Evolutionary conservation across 2,329 filamentous ascomycete species (phyloP), one percentile per base, ranked within the genome.

Genomic region (Teratosphaeria destructans): DNA sequence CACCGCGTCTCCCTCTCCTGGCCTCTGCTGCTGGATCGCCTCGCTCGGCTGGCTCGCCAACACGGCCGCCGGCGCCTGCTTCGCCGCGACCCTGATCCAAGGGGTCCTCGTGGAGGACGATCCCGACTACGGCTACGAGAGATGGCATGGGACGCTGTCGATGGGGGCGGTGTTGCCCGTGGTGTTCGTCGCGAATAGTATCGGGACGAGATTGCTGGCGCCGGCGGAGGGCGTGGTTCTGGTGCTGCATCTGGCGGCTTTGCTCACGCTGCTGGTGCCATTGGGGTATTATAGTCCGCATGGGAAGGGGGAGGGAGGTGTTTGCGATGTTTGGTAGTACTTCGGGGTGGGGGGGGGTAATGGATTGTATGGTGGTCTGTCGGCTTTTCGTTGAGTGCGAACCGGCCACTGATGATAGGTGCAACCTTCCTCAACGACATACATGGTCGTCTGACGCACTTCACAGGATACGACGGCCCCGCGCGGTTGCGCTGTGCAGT

Each of bases 201-300:
- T 75, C 14, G 72, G 73, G 7, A 75, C 73, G 4, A 72, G 71
- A 49, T 61, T 76, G 1, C 68, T 81, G 2, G 77, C 78, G 2
- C 70, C 74, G 12, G 70, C 80, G n/a, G 79, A 82, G 65, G 76
- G 75, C 0, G 63, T 77, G 16, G 75, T 80, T 35, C 67, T 81
- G 19, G 72, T 79, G n/a, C 65, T 81, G 8, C 79, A 81, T 59
- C 68, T 81, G 12, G 65, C 77, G 11, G 79, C 78, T 3, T 81
- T 81, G 67, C 78, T 81, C 55, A 78, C 74, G 0, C 77, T 80
- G 56, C 65, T 81, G 4, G 35, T 62, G 7, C 60, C 61, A 5
- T 29, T 64, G 57, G 43, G 59, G 6, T 61, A 62, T 34, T 61
- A 60, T 55, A 58, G 57, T 39, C 14, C 60, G 2, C 56, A 61